These are phyloP conservation scores for Jimgerdemannia flammicorona DNA, from an alignment of 192 early-diverging fungal species.

Conservation along the genomic window DNA sequence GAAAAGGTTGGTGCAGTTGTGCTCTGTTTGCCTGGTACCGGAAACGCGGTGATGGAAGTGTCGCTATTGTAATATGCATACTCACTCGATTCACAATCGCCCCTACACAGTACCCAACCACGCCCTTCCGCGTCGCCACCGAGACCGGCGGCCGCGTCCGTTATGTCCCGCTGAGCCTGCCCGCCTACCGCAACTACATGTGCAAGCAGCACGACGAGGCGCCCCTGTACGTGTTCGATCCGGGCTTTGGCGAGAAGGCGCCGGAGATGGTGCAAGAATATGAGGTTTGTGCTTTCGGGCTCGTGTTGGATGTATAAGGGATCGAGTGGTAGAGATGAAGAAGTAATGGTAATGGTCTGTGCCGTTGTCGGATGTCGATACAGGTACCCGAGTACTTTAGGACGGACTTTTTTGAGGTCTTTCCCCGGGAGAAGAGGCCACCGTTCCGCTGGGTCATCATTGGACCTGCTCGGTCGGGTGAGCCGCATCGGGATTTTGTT, in stretches of 20 bases:
- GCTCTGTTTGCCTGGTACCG: background rate
- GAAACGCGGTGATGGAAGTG: too few species aligned
- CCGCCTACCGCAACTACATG: constrained; percentile 34
- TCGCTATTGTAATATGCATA: too few species aligned
- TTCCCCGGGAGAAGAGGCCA: constrained; percentile 23
- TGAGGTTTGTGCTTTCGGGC: constrained; percentile 11
- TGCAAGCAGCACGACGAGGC: constrained; percentile 30
- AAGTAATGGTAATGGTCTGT: background rate
- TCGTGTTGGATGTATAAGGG: background rate
- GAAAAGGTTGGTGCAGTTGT: constrained; percentile 17
- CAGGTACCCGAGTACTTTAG: constrained; percentile 40
- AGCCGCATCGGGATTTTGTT: too few species aligned
- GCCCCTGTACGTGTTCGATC: constrained; percentile 44
- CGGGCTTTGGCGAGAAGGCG: constrained; percentile 29
- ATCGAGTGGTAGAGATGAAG: background rate
- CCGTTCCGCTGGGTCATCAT: constrained; percentile 43
- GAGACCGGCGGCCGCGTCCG: constrained; percentile 23
- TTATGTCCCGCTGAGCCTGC: constrained; percentile 19
- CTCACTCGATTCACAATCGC: background rate
- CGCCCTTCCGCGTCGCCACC: constrained; percentile 30
- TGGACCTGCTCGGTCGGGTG: constrained; percentile 38
- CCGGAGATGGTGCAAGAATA: constrained; percentile 34
- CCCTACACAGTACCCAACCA: constrained; percentile 23
- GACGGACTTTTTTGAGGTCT: constrained; percentile 30
- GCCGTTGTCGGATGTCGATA: background rate